phyloP scores from a whole-genome alignment of 2,329 filamentous ascomycete species.

The Arthroderma sp. region DNA sequence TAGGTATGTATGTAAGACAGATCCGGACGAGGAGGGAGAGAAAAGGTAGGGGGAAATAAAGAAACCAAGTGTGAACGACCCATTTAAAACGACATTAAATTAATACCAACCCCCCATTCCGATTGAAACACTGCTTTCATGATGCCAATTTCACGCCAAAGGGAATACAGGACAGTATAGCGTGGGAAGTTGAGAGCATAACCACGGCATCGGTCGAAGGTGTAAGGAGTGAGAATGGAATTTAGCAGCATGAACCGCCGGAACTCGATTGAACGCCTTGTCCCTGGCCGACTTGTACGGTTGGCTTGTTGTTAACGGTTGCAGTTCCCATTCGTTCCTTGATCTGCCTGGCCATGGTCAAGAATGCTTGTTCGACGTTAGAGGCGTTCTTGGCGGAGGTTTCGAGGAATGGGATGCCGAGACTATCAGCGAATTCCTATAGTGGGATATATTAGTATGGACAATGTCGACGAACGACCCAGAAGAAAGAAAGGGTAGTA shows the following conservation, averaged over 20 bases:
- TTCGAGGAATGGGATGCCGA: constrained; percentile 98
- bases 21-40: constrained; percentile 4
- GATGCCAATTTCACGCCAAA: constrained; percentile 15
- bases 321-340: constrained; percentile 99
- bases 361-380: constrained; percentile 98
- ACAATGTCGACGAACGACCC: not conserved
- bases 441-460: not conserved
- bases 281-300: constrained; percentile 87
- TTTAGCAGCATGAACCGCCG: constrained; percentile 82
- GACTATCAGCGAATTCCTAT: constrained; percentile 95
- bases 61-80: constrained; percentile 7
- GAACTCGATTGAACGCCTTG: constrained; percentile 84
- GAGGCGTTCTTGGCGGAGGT: constrained; percentile 99
- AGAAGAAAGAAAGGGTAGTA: constrained; percentile 19
- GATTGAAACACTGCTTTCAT: constrained; percentile 9
- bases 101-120: not conserved
- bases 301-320: constrained; percentile 95
- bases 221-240: not conserved
- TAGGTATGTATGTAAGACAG: constrained; percentile 5
- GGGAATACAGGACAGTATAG: constrained; percentile 13
- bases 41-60: not conserved
- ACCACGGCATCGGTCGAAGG: not conserved
- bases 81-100: constrained; percentile 8
- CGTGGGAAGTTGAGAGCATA: constrained; percentile 9
- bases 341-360: constrained; percentile 99